Percentiles rank a stretch among this genome's conserved stretches.
phyloP scores from a whole-genome alignment of 1,284 basidiomycete species.

The Omphalotus olearius region DNA sequence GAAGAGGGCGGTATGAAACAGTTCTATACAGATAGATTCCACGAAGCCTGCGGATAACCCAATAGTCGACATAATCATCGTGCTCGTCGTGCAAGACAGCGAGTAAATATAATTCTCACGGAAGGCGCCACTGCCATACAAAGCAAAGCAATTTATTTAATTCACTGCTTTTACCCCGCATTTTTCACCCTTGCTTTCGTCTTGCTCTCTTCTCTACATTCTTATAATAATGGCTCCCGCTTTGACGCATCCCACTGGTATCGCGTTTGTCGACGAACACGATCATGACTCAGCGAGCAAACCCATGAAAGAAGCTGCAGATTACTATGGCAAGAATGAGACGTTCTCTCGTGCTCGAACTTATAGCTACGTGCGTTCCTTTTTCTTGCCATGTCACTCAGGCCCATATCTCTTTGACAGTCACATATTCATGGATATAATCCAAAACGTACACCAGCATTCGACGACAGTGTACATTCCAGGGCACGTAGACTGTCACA shows the following conservation, averaged over 20 bases:
- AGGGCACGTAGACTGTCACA: conserved; percentile 80
- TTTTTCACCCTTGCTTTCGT: conserved; percentile 5
- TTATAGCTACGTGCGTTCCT: conserved; percentile 66
- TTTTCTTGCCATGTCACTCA: conserved; percentile 13
- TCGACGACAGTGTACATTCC: conserved; percentile 71
- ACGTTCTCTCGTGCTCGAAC: conserved; percentile 77
- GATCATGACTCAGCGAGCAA: conserved; percentile 32
- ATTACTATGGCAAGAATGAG: conserved; percentile 79
- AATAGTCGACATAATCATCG: not conserved
- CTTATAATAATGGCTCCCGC: conserved; percentile 41
- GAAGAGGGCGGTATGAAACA: too few species aligned
- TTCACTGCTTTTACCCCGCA: conserved; percentile 2
- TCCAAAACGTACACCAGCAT: conserved; percentile 60
- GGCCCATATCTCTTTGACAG: conserved; percentile 30
- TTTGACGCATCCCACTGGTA: conserved; percentile 54
- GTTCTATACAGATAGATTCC: not conserved
- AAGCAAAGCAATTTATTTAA: not conserved
- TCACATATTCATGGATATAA: conserved; percentile 62
- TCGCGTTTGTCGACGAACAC: conserved; percentile 65
- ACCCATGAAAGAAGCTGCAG: conserved; percentile 46
- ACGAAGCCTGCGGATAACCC: not conserved
- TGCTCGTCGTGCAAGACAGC: not conserved
- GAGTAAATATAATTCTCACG: conserved; percentile 1
- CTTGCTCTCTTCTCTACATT: conserved; percentile 3
- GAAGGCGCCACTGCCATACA: not conserved